A percentile compares a stretch with the other conserved stretches of the same genome.
These are phyloP conservation scores for Colletotrichum spinosum DNA, from an alignment of 2,329 filamentous ascomycete species.

Conservation along the genomic window DNA sequence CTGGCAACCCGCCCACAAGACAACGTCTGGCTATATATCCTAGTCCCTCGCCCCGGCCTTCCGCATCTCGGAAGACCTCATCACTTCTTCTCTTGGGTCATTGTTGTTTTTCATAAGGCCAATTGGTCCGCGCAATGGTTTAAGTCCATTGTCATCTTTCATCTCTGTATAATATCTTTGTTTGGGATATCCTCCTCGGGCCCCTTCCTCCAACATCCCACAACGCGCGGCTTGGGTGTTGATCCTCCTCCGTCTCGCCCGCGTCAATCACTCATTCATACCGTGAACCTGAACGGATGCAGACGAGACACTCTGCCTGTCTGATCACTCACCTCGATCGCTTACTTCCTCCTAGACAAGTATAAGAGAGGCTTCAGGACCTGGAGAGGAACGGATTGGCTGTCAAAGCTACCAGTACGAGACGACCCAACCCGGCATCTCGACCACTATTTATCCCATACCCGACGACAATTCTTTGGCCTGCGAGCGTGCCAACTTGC, in stretches of 20 bases:
- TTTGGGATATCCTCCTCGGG: constrained; percentile 42
- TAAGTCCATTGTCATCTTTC: constrained; percentile 43
- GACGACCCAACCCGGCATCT: constrained; percentile 15
- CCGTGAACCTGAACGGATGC: constrained; percentile 24
- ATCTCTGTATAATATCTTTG: constrained; percentile 42
- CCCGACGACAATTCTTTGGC: constrained; percentile 13
- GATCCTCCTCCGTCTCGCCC: constrained; percentile 32
- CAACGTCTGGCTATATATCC: constrained; percentile 58
- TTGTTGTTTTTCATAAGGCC: constrained; percentile 46
- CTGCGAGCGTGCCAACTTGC: constrained; percentile 32
- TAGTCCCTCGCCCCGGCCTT: constrained; percentile 50
- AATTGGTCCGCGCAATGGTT: constrained; percentile 52
- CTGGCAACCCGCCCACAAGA: constrained; percentile 14
- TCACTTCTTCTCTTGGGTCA: constrained; percentile 43
- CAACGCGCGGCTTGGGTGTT: constrained; percentile 36
- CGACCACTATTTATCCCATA: constrained; percentile 16
- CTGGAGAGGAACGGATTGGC: not conserved
- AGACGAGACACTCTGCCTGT: constrained; percentile 30
- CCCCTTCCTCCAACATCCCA: constrained; percentile 38
- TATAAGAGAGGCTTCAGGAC: constrained; percentile 21
- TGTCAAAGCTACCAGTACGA: too few relatives aligned
- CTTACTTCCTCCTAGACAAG: constrained; percentile 33
- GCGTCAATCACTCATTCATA: constrained; percentile 35
- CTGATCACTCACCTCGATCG: constrained; percentile 27
- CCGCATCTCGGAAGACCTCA: constrained; percentile 39